Evolutionary conservation across 1,284 basidiomycete species (phyloP), one percentile per base, ranked within the genome.

Genomic region (Tausonia pullulans): DNA sequence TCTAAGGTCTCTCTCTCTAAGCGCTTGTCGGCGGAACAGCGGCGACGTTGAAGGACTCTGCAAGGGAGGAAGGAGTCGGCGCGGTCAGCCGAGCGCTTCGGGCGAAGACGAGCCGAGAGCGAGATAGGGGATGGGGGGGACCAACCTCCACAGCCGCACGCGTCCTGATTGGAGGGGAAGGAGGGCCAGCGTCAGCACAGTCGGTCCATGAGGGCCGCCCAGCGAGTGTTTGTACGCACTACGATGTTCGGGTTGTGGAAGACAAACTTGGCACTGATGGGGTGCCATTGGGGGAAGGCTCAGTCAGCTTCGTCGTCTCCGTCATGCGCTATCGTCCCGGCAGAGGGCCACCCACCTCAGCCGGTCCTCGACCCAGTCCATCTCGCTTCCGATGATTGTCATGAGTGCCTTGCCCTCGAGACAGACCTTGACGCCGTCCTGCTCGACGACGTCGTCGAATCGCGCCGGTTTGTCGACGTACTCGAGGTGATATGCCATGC

Each of bases 341-440:
- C 27, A 27, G 27, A 27, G 2, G 27, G 48, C 41, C 6, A 76
- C 81, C 66, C 63, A 87, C 87, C 89, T 92, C 57, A 97, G 78
- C 48, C 84, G 78, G 75, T 93, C 90, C 79, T 98, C 96, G 68
- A 87, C 82, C 96, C 96, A 98, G 74, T 96, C 93, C 96, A 99
- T 99, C 79, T 88, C 88, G 74, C 90, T 94, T 53, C 96, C 96
- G 69, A 99, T 98, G 72, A 99, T 96, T 68, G 88, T 93, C 77
- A 99, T 98, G 69, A 99, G 79, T 40, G 96, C 96, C 77, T 96
- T 97, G 75, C 87, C 89, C 78, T 99, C 96, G 74, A 98, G 93
- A 67, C 98, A 80, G 52, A 99, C 95, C 71, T 82, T 84, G 44
- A 97, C 92, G 6, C 88, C 91, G 70, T 95, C 92, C 78, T 95